phyloP scores from a whole-genome alignment of 179 eudicot species.

The Spergularia azorica region DNA sequence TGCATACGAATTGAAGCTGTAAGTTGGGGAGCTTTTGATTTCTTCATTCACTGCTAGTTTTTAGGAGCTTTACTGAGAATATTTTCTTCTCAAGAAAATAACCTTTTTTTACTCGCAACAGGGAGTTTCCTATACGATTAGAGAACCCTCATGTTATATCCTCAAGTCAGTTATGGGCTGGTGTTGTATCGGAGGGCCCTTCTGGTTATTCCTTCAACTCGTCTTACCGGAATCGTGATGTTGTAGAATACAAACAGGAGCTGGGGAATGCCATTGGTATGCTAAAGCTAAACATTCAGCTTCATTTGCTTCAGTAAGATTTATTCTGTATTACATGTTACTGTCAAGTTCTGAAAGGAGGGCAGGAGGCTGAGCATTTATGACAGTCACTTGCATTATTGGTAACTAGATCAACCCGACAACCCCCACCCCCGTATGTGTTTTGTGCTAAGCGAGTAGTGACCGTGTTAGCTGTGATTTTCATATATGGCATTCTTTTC shows the following conservation, averaged over 20 bases:
- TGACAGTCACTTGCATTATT: not conserved
- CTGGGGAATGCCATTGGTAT: slow-evolving; percentile 98
- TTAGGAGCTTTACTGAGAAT: not conserved
- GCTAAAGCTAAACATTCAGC: slow-evolving; percentile 24
- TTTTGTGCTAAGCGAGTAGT: not conserved
- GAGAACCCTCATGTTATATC: slow-evolving; percentile 99
- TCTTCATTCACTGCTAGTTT: not conserved
- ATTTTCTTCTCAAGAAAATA: not conserved
- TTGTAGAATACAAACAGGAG: slow-evolving; percentile 75
- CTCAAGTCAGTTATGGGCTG: slow-evolving; percentile 89
- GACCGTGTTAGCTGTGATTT: not conserved
- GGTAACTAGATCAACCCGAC: not conserved
- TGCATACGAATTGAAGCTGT: slow-evolving; percentile 94
- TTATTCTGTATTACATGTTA: not conserved
- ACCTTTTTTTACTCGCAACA: slow-evolving; percentile 23
- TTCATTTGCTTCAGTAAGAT: not conserved
- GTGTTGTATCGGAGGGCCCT: slow-evolving; percentile 85
- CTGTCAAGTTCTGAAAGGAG: no score
- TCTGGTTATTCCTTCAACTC: slow-evolving; percentile 87
- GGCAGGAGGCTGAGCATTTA: no score
- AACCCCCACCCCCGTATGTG: not conserved
- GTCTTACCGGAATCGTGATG: slow-evolving; percentile 79
- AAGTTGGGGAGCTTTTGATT: slow-evolving; percentile 33
- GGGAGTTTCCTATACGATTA: slow-evolving; percentile 86
- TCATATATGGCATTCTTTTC: not conserved